Base-by-base conservation (phyloP, 1,284 basidiomycete species). In the Neonothopanus nambi region DNA sequence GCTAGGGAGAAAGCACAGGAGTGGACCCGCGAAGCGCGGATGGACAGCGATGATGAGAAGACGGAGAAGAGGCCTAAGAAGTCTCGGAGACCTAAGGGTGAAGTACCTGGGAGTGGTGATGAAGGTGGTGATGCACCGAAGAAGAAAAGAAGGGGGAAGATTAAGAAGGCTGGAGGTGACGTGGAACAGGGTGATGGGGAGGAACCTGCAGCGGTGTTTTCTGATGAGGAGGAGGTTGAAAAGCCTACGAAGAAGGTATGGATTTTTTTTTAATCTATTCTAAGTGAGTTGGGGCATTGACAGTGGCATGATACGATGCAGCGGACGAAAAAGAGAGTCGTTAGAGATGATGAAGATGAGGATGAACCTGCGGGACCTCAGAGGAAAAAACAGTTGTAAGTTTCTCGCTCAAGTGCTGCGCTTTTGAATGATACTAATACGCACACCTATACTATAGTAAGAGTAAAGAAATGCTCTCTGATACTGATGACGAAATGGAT, bases 1-100 rank as follows among this genome's bases (percentile, higher is more conserved):
- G 89, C 89, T 23, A 76, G 88, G n/a, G 91, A 91, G 65, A 84
- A 93, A 66, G 90, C 87, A 1, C 75, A 82, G 63, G 81, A 85
- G 66, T 91, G 88, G 89, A 85, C 84, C 33, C 69, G 78, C 42
- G 84, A 85, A 57, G 77, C 83, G 13, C 76, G 78, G 58, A 78
- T 82, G 66, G 85, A 87, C 59, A 88, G 83, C 61, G 88, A 91
- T 48, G 89, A 91, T 55, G 91, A 92, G 61, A 77, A 79, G 46
- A 85, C 40, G 48, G 52, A 89, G 66, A 77, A 80, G 53, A 84
- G 82, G 57, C 73, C 76, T 21, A 83, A 84, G 65, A 87, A 86
- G 62, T 57, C 66, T 0, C 76, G 76, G 67, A 84, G 79, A 71
- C 69, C 73, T 57, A 82, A 82, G 66, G 70, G 70, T 59, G 70